These are phyloP conservation scores for Schizosaccharomyces pombe DNA, from an alignment of 805 yeast species.

Conservation along the genomic window DNA sequence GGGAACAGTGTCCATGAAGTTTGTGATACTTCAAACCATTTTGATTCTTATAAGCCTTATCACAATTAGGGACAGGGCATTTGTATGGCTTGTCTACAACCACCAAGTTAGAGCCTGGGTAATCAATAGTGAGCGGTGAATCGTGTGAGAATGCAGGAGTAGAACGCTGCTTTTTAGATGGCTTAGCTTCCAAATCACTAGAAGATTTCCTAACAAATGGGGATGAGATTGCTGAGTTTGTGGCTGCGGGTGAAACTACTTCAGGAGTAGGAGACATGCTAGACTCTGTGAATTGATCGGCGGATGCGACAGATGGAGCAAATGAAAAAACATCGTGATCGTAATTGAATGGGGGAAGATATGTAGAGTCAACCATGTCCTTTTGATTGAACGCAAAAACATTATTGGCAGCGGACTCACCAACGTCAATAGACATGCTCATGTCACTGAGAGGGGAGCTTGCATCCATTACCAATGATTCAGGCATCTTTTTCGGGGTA, in stretches of 20 bases:
- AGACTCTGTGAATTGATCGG: not conserved
- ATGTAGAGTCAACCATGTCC: not conserved
- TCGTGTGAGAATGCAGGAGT: not conserved
- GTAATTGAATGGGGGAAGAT: not conserved
- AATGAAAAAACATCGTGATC: not conserved
- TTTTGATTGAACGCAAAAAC: not conserved
- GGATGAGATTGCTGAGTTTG: not conserved
- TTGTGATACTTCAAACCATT: slow-evolving; percentile 92
- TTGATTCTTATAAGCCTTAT: slow-evolving; percentile 89
- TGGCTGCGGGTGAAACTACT: not conserved
- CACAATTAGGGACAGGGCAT: slow-evolving; percentile 96
- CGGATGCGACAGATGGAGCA: not conserved
- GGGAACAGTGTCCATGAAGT: slow-evolving; percentile 40
- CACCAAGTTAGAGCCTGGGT: slow-evolving; percentile 2
- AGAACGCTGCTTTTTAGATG: not conserved
- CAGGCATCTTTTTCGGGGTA: not conserved
- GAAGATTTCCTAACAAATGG: not conserved
- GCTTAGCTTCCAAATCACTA: not conserved
- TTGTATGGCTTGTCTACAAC: slow-evolving; percentile 75
- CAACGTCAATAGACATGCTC: not conserved
- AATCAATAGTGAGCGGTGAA: slow-evolving; percentile 3
- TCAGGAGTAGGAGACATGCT: slow-evolving; percentile 2
- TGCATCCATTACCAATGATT: not conserved
- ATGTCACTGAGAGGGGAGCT: not conserved
- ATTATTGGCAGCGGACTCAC: not conserved